phyloP scores from a whole-genome alignment of 495 filamentous ascomycete genomes.

The Bacidia rubella region DNA sequence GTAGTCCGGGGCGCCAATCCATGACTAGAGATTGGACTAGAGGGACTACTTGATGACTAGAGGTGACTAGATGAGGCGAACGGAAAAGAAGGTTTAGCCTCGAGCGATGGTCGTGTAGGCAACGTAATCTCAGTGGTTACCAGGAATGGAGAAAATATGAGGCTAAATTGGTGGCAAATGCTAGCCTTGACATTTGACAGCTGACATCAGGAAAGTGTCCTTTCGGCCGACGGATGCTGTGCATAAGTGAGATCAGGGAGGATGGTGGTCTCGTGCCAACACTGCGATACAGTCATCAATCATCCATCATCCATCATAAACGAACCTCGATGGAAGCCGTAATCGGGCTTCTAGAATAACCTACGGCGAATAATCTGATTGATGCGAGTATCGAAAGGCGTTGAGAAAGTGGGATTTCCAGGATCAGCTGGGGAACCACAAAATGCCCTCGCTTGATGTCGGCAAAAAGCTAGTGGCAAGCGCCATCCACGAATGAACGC shows the following conservation, averaged over 20 bases:
- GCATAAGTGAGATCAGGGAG: neutral
- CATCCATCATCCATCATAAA: neutral
- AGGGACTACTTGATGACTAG: no score
- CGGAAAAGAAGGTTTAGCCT: neutral
- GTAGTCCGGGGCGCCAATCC: no score
- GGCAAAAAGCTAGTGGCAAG: constrained; percentile 5
- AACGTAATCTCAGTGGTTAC: no score
- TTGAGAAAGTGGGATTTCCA: neutral
- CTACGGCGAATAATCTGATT: no score
- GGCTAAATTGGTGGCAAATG: neutral
- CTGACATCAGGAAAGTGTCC: neutral
- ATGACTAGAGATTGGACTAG: no score
- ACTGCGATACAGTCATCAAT: neutral
- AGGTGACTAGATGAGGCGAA: neutral
- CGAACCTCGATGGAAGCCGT: neutral
- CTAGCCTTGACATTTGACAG: constrained; percentile 8
- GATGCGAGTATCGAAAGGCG: neutral
- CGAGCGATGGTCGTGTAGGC: neutral
- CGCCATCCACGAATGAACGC: constrained; percentile 1
- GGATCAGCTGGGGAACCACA: neutral
- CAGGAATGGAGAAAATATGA: neutral
- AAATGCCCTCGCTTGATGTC: constrained; percentile 4
- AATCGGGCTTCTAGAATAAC: neutral
- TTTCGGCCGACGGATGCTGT: constrained; percentile 3
- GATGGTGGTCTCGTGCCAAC: neutral